Base-by-base conservation (phyloP, 306 rosid genomes). In the Rosa multiflora region DNA sequence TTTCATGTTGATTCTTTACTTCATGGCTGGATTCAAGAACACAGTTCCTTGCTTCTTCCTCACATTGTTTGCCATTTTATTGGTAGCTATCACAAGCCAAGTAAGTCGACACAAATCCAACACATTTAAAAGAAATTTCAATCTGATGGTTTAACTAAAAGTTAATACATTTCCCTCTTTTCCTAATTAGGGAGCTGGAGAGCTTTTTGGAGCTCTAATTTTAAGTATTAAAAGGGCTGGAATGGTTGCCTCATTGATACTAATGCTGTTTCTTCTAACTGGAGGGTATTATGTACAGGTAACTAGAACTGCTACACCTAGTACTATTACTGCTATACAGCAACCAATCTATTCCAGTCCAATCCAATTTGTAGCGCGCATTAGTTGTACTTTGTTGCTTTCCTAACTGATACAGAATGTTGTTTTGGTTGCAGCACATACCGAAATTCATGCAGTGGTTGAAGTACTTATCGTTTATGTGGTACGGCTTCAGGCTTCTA, bases 221-320 rank as follows among this genome's bases (percentile, higher is more conserved):
- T 80, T 95, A 91, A 92, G 97, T 79, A 86, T 90, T 40, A 86
- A 84, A 88, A 91, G 96, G 76, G 90, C 96, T 63, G 99, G 98
- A 3, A 85, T 87, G 83, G 88, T 86, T 79, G 98, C 99, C 63
- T 86, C 99, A 75, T 78, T 95, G 88, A 76, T 92, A 72, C 89
- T 95, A 13, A 92, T 95, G 99, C 44, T 95, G 21, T 95, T 95
- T 81, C 99, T 95, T 44, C 93, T 95, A 56, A 92, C 97, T 4
- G 98, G 99, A 76, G 99, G 99, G 55, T 95, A 95, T 70, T 95
- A 92, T 81, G 99, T 95, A 3, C 98, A 92, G 99, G 99, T 92
- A 81, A 6, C 2, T 62, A 64, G 6, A 32, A 32, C 5, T 13
- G 12, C 12, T 66, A 66, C 43, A 61, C 39, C 29, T 21, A 58